Conservation (phyloP, 2,329 filamentous ascomycete species). For the Trichoderma sp. region DNA sequence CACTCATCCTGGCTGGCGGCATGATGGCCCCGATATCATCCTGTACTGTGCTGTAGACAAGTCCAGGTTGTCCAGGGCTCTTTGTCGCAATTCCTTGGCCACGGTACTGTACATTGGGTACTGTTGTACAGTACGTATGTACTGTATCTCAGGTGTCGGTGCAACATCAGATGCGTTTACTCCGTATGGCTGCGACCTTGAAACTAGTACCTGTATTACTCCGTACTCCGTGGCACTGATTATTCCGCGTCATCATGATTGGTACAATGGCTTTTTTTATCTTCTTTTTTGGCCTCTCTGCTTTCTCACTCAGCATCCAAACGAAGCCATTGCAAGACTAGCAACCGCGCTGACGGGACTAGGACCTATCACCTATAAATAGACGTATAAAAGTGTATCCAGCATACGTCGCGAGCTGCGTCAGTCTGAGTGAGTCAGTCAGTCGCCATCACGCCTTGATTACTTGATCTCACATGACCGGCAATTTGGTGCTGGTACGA, state of each 20-base stretch:
- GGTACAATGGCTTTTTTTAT: neutral
- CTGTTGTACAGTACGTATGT: neutral
- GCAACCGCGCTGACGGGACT: conserved; percentile 2
- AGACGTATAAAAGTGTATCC: neutral
- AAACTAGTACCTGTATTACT: neutral
- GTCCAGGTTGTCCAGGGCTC: neutral
- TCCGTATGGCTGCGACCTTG: neutral
- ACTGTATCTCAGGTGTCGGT: neutral
- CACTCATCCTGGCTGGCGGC: neutral
- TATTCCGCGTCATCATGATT: neutral
- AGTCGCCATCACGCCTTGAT: neutral
- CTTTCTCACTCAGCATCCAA: conserved; percentile 5
- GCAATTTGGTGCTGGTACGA: neutral
- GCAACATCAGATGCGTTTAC: neutral
- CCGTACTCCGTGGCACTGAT: neutral
- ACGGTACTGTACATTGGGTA: neutral
- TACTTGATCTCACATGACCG: conserved; percentile 3
- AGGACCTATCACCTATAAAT: conserved; percentile 10
- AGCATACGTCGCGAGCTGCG: neutral
- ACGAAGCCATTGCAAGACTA: conserved; percentile 2
- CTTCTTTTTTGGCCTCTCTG: neutral
- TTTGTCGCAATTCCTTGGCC: neutral
- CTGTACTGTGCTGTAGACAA: too few relatives aligned
- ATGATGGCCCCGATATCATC: neutral
- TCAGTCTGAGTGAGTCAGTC: neutral